Evolutionary conservation across 2,329 filamentous ascomycete species (phyloP).

Genomic region (Alternaria arborescens): DNA sequence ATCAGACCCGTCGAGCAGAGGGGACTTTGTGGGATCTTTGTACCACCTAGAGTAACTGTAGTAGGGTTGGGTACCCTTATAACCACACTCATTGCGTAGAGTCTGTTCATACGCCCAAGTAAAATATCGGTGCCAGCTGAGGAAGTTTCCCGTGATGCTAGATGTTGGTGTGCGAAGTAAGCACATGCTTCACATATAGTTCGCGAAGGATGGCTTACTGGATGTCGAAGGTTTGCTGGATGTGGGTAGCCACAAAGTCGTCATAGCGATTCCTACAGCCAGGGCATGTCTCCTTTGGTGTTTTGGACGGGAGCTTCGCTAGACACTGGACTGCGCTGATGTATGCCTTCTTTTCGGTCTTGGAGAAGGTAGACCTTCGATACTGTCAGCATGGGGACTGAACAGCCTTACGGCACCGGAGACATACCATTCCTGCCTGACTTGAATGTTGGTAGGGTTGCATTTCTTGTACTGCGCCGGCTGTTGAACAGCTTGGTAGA

Average conservation of each 20-base stretch:
- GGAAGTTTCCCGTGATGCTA: constrained; percentile 39
- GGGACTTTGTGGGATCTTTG: constrained; percentile 51
- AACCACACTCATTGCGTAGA: constrained; percentile 37
- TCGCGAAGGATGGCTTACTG: no score
- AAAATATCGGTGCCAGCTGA: constrained; percentile 37
- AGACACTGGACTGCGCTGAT: constrained; percentile 43
- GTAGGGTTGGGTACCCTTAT: constrained; percentile 34
- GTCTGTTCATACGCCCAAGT: constrained; percentile 38
- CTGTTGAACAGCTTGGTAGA: constrained; percentile 32
- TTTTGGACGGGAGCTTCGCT: constrained; percentile 27
- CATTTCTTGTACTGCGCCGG: constrained; percentile 39
- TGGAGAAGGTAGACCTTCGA: constrained; percentile 23
- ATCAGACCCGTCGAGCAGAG: constrained; percentile 63
- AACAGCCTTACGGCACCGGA: neutral
- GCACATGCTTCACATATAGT: no score
- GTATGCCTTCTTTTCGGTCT: constrained; percentile 37
- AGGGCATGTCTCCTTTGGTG: constrained; percentile 31
- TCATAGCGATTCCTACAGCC: no score
- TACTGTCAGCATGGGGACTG: neutral
- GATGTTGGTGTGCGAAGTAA: no score
- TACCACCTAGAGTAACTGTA: constrained; percentile 37
- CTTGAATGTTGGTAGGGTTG: constrained; percentile 48
- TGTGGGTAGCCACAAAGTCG: constrained; percentile 27
- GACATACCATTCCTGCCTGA: constrained; percentile 55
- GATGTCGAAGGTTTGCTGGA: constrained; percentile 36